Base-by-base conservation (phyloP, 345 rosid species). In the Lenwebbia sp. region DNA sequence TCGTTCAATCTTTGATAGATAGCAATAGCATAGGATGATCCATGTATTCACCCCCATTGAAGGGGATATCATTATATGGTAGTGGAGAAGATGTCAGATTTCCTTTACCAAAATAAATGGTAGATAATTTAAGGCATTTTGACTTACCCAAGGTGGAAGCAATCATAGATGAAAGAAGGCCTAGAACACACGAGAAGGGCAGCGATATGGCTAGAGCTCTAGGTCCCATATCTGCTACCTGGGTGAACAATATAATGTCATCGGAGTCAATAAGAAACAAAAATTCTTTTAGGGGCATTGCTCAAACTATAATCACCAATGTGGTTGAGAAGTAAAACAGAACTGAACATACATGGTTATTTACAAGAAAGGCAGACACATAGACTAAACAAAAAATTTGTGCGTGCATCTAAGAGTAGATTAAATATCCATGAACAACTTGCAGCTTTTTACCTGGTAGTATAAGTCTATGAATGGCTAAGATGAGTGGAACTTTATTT, bases 161-260 rank as follows among this genome's bases (percentile, higher is more conserved):
- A 47, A 92, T 91, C 93, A 91, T 89, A 47, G 94, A 90, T 57
- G 94, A 92, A 53, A 90, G 90, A 81, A 92, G 93, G 86, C 93
- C 94, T 47, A 92, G 86, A 83, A 89, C 90, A 86, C 94, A 92
- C 33, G 93, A 83, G 88, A 89, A 90, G 44, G 94, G 94, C 86
- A 92, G 82, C 26, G 93, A 91, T 51, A 91, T 87, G 54, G 93
- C 93, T 28, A 92, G 88, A 84, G 93, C 94, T 62, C 91, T 89
- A 85, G 94, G 85, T n/a, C 91, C 92, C 89, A 92, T 57, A 70
- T 87, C 86, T 5, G 90, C 86, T 55, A 91, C 91, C 93, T 91
- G 51, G 85, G 62, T 54, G 25, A 54, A 21, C n/a, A 13, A 83
- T 51, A 54, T 51, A 53, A 40, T 17, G 47, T 52, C 57, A 40